Percentiles rank a stretch among this genome's conserved stretches.
Conservation (phyloP, 2,329 filamentous ascomycete genomes). For the Fusarium palustre region DNA sequence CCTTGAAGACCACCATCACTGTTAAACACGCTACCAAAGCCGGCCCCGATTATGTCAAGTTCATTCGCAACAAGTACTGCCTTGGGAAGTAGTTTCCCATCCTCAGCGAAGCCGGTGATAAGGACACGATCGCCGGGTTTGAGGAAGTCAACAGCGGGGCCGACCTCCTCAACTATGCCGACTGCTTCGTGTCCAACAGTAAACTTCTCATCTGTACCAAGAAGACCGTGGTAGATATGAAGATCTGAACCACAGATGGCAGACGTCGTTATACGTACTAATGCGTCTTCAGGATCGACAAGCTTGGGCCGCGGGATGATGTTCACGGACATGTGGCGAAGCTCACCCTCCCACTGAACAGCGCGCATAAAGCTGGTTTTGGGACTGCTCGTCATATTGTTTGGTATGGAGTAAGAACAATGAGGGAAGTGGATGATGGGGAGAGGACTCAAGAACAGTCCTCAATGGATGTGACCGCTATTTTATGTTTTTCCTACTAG, state of each 20-base stretch:
- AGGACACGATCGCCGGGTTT: slow-evolving; percentile 14
- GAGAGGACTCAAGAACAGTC: rapidly evolving
- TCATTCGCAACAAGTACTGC: background rate
- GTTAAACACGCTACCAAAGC: background rate
- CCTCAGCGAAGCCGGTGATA: background rate
- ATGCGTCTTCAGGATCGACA: slow-evolving; percentile 13
- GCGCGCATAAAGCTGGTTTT: slow-evolving; percentile 18
- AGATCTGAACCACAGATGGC: slow-evolving; percentile 20
- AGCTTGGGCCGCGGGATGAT: slow-evolving; percentile 13
- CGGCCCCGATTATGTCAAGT: background rate
- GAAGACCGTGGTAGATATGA: slow-evolving; percentile 9
- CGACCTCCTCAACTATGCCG: slow-evolving; percentile 10
- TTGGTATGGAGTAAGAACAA: rapidly evolving
- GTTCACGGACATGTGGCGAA: slow-evolving; percentile 24
- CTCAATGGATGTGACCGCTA: rapidly evolving
- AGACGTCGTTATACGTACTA: slow-evolving; percentile 13
- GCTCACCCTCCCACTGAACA: slow-evolving; percentile 20
- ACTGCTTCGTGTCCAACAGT: slow-evolving; percentile 5
- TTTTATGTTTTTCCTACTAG: background rate
- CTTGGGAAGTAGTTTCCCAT: slow-evolving; percentile 8
- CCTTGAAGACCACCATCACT: slow-evolving; percentile 3
- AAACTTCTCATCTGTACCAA: background rate
- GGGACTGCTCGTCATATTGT: background rate
- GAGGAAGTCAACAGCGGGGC: slow-evolving; percentile 17
- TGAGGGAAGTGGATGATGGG: rapidly evolving